Base-by-base conservation (phyloP, 257 asterid genomes). In the Paraleonurus japonicus region DNA sequence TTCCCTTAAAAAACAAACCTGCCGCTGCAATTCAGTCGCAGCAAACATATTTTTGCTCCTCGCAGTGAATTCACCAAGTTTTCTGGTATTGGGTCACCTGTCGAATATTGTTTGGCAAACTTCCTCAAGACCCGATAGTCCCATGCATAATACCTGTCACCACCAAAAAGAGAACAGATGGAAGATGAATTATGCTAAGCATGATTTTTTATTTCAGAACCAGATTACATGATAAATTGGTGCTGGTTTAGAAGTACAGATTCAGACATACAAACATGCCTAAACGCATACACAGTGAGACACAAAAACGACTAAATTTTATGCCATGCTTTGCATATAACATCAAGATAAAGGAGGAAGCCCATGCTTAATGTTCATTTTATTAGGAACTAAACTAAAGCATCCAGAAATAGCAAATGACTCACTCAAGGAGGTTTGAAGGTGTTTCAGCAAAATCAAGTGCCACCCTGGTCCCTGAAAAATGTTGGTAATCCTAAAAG, bases 381-480 rank as follows among this genome's bases (percentile, higher is more conserved):
- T 12, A 27, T 3, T 24, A 28, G 50, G 57, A 54, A 45, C 20
- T 19, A 7, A 5, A 58, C 16, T 9, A 71, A 57, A 39, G 62
- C 48, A 54, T 65, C 54, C 11, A 28, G 43, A 54, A 50, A 45
- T 27, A 51, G 20, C 16, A 69, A 74, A 54, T 62, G 47, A 87
- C 99, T 85, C 82, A 94, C 99, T 94, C 98, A 41, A 94, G 86
- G 75, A 94, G 95, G 74, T 89, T 94, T 37, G 99, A 94, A 74
- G 99, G 99, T 7, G 92, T 91, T 80, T 94, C 99, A 41, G 99
- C 99, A 73, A 94, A 86, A 83, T 94, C 99, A 63, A 91, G 91
- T 51, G 72, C 83, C 76, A 85, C 96, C 78, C 99, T 81, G 60
- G 96, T 91, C 71, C 99, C 99, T 9, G 98, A 91, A 78, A 94